Conservation (phyloP, 2,329 filamentous ascomycete species). For the Phialemonium atrogriseum region DNA sequence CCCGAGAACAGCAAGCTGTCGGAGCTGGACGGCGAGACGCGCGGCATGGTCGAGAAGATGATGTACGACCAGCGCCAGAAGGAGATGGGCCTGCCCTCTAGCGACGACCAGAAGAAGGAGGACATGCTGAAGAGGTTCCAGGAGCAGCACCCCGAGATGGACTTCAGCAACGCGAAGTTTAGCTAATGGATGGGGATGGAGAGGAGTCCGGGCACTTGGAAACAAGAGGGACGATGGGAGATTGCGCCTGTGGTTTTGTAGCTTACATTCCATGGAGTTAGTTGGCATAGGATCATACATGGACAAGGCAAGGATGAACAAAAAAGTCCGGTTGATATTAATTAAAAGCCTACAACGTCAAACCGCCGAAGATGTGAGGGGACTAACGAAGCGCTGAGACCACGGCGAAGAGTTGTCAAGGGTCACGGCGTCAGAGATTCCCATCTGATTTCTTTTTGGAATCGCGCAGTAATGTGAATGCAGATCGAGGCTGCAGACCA, state of each 20-base stretch:
- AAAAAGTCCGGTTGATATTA: not conserved
- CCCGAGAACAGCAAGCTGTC: slow-evolving; percentile 88
- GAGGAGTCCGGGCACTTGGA: not conserved
- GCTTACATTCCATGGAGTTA: not conserved
- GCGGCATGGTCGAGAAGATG: slow-evolving; percentile 99
- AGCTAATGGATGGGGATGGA: slow-evolving; percentile 25
- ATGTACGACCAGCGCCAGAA: slow-evolving; percentile 99
- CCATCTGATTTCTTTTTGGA: slow-evolving; percentile 44
- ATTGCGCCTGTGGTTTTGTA: too few relatives aligned
- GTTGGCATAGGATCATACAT: not conserved
- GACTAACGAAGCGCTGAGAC: slow-evolving; percentile 56
- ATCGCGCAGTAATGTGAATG: slow-evolving; percentile 44
- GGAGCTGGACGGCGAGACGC: slow-evolving; percentile 89
- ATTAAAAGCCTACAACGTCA: not conserved
- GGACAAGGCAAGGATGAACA: slow-evolving; percentile 1
- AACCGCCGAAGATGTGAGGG: slow-evolving; percentile 38
- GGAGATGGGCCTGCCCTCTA: slow-evolving; percentile 79
- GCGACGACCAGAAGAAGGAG: slow-evolving; percentile 90
- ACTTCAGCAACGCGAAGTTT: slow-evolving; percentile 64
- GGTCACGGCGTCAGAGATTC: slow-evolving; percentile 54
- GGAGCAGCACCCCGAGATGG: slow-evolving; percentile 65
- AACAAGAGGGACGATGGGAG: not conserved
- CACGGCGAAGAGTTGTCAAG: slow-evolving; percentile 26
- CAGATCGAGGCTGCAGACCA: slow-evolving; percentile 48
- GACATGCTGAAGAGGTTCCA: slow-evolving; percentile 94